A percentile compares a stretch with the other conserved stretches of the same genome.
Conservation (phyloP, 1,284 basidiomycete species). For the Ustilago bromivora region DNA sequence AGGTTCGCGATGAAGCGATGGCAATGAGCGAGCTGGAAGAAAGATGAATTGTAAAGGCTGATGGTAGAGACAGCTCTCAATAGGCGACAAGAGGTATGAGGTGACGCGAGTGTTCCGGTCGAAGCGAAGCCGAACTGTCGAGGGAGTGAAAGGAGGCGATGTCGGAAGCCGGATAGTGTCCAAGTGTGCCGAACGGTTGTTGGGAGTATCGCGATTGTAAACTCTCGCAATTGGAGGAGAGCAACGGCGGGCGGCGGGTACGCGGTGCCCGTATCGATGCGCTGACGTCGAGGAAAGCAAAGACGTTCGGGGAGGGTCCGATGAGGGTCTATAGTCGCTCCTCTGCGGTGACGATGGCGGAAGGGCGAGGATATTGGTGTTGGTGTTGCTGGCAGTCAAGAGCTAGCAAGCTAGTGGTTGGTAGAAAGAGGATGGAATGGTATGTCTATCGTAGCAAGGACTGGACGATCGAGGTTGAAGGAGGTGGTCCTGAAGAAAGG, state of each 20-base stretch:
- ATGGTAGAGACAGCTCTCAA: neutral
- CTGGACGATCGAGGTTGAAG: neutral
- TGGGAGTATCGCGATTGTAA: slow-evolving; percentile 1
- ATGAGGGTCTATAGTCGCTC: neutral
- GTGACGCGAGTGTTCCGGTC: neutral
- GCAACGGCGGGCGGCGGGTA: neutral
- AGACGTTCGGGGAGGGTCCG: neutral
- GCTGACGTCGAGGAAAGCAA: neutral
- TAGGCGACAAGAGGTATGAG: neutral
- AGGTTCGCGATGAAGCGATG: neutral
- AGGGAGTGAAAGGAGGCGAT: neutral
- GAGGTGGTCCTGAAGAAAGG: slow-evolving; percentile 8
- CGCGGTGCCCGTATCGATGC: neutral
- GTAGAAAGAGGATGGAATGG: neutral
- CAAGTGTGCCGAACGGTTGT: slow-evolving; percentile 1
- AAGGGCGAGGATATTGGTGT: neutral
- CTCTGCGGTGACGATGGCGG: neutral
- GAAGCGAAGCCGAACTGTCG: neutral
- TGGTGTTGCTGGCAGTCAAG: neutral
- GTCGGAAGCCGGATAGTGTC: neutral
- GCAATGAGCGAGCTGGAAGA: neutral
- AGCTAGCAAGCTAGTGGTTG: neutral
- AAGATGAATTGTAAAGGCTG: neutral
- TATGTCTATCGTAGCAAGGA: slow-evolving; percentile 1
- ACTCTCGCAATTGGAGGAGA: neutral